Evolutionary conservation across 352 stramenopile genomes (phyloP).

Genomic region (Pythium utonaiense): DNA sequence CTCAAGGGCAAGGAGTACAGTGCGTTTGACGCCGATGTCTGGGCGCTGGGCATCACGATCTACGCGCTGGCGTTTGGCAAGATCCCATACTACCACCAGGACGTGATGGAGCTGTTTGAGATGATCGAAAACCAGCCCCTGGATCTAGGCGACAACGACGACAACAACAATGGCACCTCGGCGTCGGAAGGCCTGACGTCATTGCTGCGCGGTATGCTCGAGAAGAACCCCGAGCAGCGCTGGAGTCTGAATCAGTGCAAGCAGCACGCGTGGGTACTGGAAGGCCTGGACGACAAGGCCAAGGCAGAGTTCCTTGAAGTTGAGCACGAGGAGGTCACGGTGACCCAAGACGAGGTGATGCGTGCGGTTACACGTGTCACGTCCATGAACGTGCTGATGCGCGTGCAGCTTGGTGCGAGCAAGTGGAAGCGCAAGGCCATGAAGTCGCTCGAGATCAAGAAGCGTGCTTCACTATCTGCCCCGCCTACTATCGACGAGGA

Average conservation of each 20-base stretch:
- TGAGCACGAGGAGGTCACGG: conserved; percentile 46
- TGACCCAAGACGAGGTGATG: conserved; percentile 57
- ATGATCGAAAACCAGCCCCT: conserved; percentile 69
- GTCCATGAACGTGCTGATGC: conserved; percentile 69
- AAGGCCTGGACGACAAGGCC: conserved; percentile 39
- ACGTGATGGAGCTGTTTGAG: conserved; percentile 82
- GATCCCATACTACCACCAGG: conserved; percentile 81
- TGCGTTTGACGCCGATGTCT: conserved; percentile 78
- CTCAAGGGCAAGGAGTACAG: conserved; percentile 73
- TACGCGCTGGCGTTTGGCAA: conserved; percentile 62
- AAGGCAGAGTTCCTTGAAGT: conserved; percentile 46
- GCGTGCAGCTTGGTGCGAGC: conserved; percentile 73
- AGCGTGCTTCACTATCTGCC: conserved; percentile 13
- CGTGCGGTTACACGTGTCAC: conserved; percentile 72
- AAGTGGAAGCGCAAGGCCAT: conserved; percentile 75
- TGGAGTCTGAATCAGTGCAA: conserved; percentile 72
- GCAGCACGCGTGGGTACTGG: conserved; percentile 60
- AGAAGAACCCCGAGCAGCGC: conserved; percentile 69
- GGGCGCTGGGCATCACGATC: conserved; percentile 79
- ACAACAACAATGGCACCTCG: conserved; percentile 26
- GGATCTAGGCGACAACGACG: conserved; percentile 19
- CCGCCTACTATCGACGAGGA: conserved; percentile 17
- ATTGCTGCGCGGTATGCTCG: conserved; percentile 61
- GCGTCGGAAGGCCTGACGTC: conserved; percentile 37
- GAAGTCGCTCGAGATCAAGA: conserved; percentile 43